Conservation (phyloP, 2,329 filamentous ascomycete species). For the Myriosclerotinia curreyana region DNA sequence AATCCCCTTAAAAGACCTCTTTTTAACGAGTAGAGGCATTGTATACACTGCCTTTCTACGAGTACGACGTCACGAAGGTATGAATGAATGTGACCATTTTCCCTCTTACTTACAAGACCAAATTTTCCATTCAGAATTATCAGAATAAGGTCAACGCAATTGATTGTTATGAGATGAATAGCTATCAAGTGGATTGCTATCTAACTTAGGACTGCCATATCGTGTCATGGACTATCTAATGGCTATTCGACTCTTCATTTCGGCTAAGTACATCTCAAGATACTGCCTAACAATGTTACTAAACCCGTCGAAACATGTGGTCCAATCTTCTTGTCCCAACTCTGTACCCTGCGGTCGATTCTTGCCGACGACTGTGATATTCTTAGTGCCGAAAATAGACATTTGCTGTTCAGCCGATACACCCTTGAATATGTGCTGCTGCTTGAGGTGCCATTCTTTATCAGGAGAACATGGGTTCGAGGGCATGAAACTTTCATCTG, state of each 20-base stretch:
- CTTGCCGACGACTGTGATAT: not conserved
- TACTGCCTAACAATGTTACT: not conserved
- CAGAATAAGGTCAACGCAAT: not conserved
- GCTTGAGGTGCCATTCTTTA: not conserved
- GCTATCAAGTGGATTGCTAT: not conserved
- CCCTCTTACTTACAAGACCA: no score
- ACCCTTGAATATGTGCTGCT: not conserved
- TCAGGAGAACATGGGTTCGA: not conserved
- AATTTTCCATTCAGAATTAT: not conserved
- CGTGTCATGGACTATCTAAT: not conserved
- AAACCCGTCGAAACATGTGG: not conserved
- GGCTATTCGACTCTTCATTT: not conserved
- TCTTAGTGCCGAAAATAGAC: not conserved
- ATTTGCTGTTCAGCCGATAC: not conserved
- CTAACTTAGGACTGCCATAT: not conserved
- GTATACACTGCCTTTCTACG: no score
- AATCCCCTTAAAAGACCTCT: no score
- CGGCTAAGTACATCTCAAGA: not conserved
- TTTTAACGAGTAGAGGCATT: no score
- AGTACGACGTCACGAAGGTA: no score
- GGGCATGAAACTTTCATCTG: not conserved
- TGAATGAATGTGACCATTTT: not conserved
- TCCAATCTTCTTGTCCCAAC: not conserved
- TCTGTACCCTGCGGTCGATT: not conserved
- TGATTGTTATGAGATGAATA: not conserved